A percentile compares a stretch with the other conserved stretches of the same genome.
These are phyloP conservation scores for Amaranthus tricolor DNA, from an alignment of 179 eudicot species.

Conservation along the genomic window DNA sequence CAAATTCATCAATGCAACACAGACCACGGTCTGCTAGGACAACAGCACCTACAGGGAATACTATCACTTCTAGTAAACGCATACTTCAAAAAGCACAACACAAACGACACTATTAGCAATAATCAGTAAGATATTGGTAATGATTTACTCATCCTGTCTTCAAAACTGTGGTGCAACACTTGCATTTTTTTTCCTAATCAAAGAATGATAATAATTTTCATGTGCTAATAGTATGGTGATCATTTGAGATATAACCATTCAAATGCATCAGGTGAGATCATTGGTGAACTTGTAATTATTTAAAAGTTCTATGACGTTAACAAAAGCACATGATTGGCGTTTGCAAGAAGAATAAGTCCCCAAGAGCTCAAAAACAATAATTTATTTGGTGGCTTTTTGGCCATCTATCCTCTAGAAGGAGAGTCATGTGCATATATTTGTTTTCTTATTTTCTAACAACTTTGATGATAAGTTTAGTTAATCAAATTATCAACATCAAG, in stretches of 20 bases:
- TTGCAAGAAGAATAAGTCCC: background rate
- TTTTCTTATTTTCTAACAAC: background rate
- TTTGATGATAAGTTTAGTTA: background rate
- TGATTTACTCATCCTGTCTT: background rate
- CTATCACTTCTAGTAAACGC: slow-evolving; percentile 13
- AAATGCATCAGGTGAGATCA: background rate
- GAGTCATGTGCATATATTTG: background rate
- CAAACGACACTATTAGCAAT: background rate
- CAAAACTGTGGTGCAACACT: background rate
- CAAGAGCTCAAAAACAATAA: background rate
- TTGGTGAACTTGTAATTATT: background rate
- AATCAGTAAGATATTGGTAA: background rate
- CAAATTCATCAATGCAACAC: slow-evolving; percentile 97
- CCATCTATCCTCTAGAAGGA: background rate
- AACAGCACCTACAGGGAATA: slow-evolving; percentile 75
- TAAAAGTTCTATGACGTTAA: background rate
- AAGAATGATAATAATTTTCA: background rate
- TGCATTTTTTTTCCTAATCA: background rate
- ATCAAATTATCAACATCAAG: slow-evolving; percentile 1
- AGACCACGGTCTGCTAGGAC: slow-evolving; percentile 98
- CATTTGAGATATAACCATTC: background rate
- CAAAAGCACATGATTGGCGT: background rate
- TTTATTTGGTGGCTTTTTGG: background rate
- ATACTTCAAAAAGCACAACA: background rate
- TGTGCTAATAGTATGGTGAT: background rate